Base-by-base conservation (phyloP, 192 early-diverging fungal species). In the Pilaira anomala region DNA sequence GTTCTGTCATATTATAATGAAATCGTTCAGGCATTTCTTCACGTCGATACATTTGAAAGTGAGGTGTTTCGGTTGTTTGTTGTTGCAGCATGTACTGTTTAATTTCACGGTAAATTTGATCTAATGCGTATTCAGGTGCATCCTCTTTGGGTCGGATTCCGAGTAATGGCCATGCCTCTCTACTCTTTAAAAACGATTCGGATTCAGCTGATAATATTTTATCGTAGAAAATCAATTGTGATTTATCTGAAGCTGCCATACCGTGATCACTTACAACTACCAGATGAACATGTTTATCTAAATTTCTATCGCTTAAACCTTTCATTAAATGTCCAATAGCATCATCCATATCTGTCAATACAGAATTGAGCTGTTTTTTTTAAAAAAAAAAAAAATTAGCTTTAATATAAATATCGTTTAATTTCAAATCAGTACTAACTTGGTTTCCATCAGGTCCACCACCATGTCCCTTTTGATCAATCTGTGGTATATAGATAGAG, bases 181-280 rank as follows among this genome's bases (percentile, higher is more conserved):
- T 64, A 24, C 77, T 75, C 7, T 60, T 73, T 13, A 93, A 60
- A 5, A 65, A 62, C 22, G 76, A 66, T n/a, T 77, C 56, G 0
- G 76, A 46, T 14, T 76, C 42, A 13, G 66, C 54, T 7, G 76
- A 67, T 2, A 77, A 67, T 25, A 79, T 62, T 48, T 87, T 80
- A 49, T 94, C 91, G 50, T 93, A 75, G 67, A 86, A 92, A 40
- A 95, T 84, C 26, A 85, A 77, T 42, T 81, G 67, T 6, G 73
- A 57, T 26, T 44, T 61, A 25, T 76, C 71, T 0, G 76, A 71
- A 39, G 78, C 75, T 0, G 87, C 74, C 95, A 97, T 97, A 6
- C 95, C 95, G 45, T 97, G 95, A 71, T 97, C 95, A 66, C 90
- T 93, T 48, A 74, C 73, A n/a, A 76, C 45, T 4, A 71, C 68